Conservation (phyloP, 2,329 filamentous ascomycete species). For the Cercospora citrullina region DNA sequence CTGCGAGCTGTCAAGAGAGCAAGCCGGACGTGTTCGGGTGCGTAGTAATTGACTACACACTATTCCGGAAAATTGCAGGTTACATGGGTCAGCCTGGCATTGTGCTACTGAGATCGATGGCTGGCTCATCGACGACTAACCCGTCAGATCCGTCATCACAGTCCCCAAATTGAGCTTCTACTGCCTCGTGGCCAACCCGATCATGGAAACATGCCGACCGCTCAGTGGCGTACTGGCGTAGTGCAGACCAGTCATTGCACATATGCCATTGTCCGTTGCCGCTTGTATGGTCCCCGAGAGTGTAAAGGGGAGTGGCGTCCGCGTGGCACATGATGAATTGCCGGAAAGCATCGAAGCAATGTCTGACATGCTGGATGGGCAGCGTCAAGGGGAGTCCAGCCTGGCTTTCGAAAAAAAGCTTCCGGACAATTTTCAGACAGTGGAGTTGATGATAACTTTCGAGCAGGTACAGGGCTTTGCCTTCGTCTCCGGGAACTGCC, state of each 20-base stretch:
- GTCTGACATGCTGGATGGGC: conserved; percentile 20
- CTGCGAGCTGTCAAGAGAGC: neutral
- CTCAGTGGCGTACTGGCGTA: conserved; percentile 24
- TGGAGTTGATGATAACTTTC: conserved; percentile 25
- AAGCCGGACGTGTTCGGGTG: neutral
- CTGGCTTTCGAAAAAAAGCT: conserved; percentile 13
- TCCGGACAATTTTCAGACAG: conserved; percentile 22
- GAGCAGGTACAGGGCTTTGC: conserved; percentile 21
- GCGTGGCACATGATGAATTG: conserved; percentile 25
- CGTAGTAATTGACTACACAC: neutral
- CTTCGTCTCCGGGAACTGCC: conserved; percentile 10
- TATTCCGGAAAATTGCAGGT: neutral
- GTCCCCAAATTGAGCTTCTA: conserved; percentile 15
- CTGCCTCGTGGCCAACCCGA: conserved; percentile 4
- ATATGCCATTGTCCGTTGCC: conserved; percentile 21
- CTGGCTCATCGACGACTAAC: conserved; percentile 9
- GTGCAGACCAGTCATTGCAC: conserved; percentile 23
- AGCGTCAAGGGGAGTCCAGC: conserved; percentile 10
- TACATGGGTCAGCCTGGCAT: neutral
- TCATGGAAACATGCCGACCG: conserved; percentile 22
- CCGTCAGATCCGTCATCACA: conserved; percentile 23
- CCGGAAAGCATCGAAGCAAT: conserved; percentile 26
- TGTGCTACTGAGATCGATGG: neutral
- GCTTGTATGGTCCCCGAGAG: conserved; percentile 17
- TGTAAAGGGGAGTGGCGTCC: conserved; percentile 21